Evolutionary conservation across 75 land plant genomes (phyloP), one percentile per base, ranked within the genome.

Genomic region (Cupressus sempervirens): DNA sequence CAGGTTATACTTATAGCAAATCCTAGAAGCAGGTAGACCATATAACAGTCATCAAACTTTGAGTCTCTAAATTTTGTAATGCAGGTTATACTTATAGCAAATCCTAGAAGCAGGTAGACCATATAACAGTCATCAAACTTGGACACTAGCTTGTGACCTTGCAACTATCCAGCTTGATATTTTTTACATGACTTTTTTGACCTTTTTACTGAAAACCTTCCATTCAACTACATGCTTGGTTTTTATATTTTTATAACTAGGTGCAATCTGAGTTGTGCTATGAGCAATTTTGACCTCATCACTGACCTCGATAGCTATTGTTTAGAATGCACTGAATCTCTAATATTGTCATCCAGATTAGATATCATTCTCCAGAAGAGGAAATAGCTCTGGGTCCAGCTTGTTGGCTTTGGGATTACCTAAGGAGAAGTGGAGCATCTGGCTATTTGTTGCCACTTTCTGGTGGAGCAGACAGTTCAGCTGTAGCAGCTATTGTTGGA

Each of bases 341-440:
- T 84, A 46, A 40, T 70, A n/a, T 35, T 30, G 41, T 35, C 40
- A 35, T 83, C 48, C 88, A 98, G 99, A 88, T 95, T 38, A 92
- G 85, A 70, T 98, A 98, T 76, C 97, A 96, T 84, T 82, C 82
- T 53, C 96, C 99, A 3, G 96, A 94, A 81, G 97, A 98, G 86
- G 99, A 98, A 84, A 96, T 98, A 89, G 99, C 99, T 76, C 89
- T 92, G 75, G 99, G 99, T 35, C 99, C 99, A 67, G 92, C 92
- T 87, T 98, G 99, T 85, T 98, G 99, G 99, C 87, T 98, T 36
- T 98, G 99, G 99, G 99, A 98, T 88, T 98, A 98, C 89, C 88
- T 98, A 83, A 85, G 99, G 86, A 91, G 99, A 83, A 96, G 99
- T 89, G 96, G 97, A 72, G 99, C 99, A 72, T 93, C 99, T 85